Percentiles rank a stretch among this genome's conserved stretches.
These are phyloP conservation scores for Dendrobium chrysotoxum DNA, from an alignment of 106 monocot genomes.

Conservation along the genomic window DNA sequence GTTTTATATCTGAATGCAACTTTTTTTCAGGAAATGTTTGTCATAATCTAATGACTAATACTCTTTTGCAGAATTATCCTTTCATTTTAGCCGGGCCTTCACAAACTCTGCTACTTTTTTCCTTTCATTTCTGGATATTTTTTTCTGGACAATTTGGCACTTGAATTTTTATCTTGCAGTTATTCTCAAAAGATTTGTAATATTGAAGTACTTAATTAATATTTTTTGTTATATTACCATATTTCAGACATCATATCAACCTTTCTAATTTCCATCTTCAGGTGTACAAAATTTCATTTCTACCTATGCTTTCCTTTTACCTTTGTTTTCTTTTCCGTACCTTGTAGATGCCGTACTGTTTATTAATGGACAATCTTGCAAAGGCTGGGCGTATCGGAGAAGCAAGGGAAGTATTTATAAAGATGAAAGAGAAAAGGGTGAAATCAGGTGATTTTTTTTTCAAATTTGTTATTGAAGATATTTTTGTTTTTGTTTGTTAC, in stretches of 20 bases:
- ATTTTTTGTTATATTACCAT: not conserved
- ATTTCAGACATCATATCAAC: not conserved
- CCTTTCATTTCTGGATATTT: too few species aligned
- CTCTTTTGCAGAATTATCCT: too few species aligned
- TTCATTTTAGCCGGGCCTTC: too few species aligned
- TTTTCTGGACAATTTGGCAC: too few species aligned
- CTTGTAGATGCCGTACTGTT: conserved; percentile 68
- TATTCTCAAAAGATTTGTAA: too few species aligned
- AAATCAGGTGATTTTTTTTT: conserved; percentile 51
- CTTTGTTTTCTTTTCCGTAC: not conserved
- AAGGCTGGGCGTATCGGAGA: conserved; percentile 62
- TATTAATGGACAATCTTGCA: conserved; percentile 83
- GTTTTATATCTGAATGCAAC: too few species aligned
- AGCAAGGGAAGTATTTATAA: conserved; percentile 63
- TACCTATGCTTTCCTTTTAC: not conserved
- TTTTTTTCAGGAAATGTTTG: too few species aligned
- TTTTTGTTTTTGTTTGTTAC: not conserved
- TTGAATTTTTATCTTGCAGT: too few species aligned
- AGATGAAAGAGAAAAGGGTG: conserved; percentile 59
- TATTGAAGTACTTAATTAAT: too few species aligned
- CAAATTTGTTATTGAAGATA: not conserved
- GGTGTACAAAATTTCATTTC: not conserved
- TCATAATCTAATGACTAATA: too few species aligned
- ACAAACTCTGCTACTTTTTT: too few species aligned
- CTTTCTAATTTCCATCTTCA: not conserved